A percentile compares a stretch with the other conserved stretches of the same genome.
These are phyloP conservation scores for Rhododendron ferrugineum DNA, from an alignment of 148 eudicot genomes.

Conservation along the genomic window DNA sequence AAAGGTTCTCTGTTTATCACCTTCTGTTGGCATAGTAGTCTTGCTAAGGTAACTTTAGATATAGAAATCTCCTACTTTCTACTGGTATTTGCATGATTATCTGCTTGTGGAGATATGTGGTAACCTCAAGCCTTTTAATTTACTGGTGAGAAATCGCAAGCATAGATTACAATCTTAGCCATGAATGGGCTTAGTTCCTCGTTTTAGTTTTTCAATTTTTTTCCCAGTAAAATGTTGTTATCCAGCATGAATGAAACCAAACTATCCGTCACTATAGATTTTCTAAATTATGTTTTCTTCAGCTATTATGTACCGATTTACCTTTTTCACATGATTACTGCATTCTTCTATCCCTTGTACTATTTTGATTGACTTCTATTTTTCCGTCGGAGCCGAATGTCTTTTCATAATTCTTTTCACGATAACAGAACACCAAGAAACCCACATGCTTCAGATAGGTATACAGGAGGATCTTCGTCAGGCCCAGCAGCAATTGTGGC, in stretches of 20 bases:
- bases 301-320: too few species aligned
- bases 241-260: not conserved
- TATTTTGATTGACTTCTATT: not conserved
- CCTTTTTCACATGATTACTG: not conserved
- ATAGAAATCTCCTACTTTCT: not conserved
- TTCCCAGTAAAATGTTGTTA: not conserved
- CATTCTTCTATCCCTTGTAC: not conserved
- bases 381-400: not conserved
- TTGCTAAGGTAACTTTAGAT: too few species aligned
- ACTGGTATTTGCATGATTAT: not conserved
- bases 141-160: not conserved
- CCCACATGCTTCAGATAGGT: conserved; percentile 84
- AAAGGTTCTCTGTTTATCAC: not conserved
- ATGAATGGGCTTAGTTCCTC: not conserved
- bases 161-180: not conserved
- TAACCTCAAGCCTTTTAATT: not conserved
- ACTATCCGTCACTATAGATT: not conserved
- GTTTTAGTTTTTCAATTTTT: not conserved
- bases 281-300: not conserved
- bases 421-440: conserved; percentile 77
- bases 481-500: conserved; percentile 98
- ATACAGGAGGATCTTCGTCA: conserved; percentile 98
- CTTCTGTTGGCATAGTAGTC: not conserved
- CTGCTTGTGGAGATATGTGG: not conserved
- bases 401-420: not conserved